Evolutionary conservation across 306 rosid species (phyloP), one percentile per base, ranked within the genome.

Genomic region (Trifolium pratense): DNA sequence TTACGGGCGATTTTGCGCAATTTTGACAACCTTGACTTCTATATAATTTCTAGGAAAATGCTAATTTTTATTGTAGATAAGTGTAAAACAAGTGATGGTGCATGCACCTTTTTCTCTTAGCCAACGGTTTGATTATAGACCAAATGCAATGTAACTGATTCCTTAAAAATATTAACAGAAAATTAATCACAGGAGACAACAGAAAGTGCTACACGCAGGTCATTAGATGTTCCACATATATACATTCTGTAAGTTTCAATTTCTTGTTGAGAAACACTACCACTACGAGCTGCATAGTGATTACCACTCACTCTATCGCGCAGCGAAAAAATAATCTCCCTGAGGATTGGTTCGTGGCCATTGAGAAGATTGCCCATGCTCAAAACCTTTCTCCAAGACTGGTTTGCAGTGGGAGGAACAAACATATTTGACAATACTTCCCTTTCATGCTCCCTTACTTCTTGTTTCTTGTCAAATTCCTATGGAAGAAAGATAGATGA

Each of bases 321-420:
- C 51, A 86, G 66, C 14, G 90, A 87, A 80, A 94, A 91, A 63
- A 94, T 73, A 51, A 88, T 91, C 83, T 94, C 99, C 78, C 99
- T 84, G 78, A 87, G 68, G 67, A 91, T 70, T 32, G 99, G 93
- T 84, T 94, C 97, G 37, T 89, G 97, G n/a, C 99, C 97, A 53
- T 89, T 94, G 79, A 94, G 92, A 83, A 91, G 96, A 86, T 94
- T 94, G n/a, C 97, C 99, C 96, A 94, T 83, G 96, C 97, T 91
- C 74, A 91, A 71, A 55, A 94, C 95, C 82, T 87, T 91, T 80
- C 99, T 86, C 99, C 99, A 91, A 21, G 95, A 91, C 75, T 89
- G 99, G 83, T 90, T 94, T 0, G 99, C 97, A 1, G 90, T 85
- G 8, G 99, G 99, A 79, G 87, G 82, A 21, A 81, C 82, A 61